Percentiles rank a stretch among this genome's conserved stretches.
These are phyloP conservation scores for Selaginella tamariscina DNA, from an alignment of 75 land plant genomes.

Conservation along the genomic window DNA sequence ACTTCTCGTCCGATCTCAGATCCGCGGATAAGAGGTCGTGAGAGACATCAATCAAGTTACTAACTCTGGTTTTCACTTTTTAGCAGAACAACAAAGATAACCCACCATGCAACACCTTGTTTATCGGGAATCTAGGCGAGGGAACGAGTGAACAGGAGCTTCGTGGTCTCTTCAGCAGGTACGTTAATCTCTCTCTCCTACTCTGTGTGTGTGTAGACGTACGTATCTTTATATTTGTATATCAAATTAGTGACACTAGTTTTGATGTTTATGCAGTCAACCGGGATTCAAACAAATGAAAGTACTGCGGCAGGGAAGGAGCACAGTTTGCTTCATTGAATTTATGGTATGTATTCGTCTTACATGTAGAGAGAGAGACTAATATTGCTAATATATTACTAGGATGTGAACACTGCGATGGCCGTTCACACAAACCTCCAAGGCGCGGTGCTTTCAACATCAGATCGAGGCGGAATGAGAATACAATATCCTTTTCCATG, in stretches of 20 bases:
- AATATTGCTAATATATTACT: no score
- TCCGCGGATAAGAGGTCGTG: no score
- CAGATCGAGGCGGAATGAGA: slow-evolving; percentile 94
- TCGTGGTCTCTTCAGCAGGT: slow-evolving; percentile 71
- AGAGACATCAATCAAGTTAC: no score
- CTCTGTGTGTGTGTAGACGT: neutral
- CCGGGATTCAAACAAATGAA: slow-evolving; percentile 97
- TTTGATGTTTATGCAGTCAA: slow-evolving; percentile 44
- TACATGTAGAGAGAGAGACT: no score
- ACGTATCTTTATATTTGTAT: no score
- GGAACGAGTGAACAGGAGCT: slow-evolving; percentile 76
- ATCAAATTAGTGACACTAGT: no score
- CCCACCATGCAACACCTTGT: slow-evolving; percentile 97
- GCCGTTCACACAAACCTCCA: slow-evolving; percentile 82
- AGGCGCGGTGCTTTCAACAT: slow-evolving; percentile 91
- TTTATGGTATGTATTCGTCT: slow-evolving; percentile 55
- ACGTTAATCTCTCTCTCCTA: neutral
- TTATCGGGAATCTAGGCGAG: slow-evolving; percentile 95
- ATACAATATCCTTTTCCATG: slow-evolving; percentile 92
- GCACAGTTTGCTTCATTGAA: slow-evolving; percentile 97
- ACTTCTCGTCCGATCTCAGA: no score
- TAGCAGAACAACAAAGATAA: slow-evolving; percentile 89
- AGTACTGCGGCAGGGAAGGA: slow-evolving; percentile 82
- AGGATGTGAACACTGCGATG: slow-evolving; percentile 88
- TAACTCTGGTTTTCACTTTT: no score